Percentiles rank a stretch among this genome's conserved stretches.
phyloP scores from a whole-genome alignment of 768 basidiomycete species.

The Mycena rosella region DNA sequence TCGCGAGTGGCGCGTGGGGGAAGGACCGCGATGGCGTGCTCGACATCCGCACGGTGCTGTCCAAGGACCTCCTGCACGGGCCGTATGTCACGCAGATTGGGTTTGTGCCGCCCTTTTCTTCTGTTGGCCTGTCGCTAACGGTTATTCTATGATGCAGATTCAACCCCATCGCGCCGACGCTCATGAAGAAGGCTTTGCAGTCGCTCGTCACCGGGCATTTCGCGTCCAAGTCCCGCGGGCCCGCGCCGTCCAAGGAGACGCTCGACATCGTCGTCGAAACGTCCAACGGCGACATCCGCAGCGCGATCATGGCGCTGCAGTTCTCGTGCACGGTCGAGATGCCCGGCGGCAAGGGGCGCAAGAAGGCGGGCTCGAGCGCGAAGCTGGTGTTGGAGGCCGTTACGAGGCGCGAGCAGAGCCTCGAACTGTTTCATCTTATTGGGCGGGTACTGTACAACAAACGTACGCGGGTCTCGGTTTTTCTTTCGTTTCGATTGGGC shows the following conservation, averaged over 20 bases:
- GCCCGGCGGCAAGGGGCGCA: constrained; percentile 44
- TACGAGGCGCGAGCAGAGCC: constrained; percentile 85
- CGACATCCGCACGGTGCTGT: constrained; percentile 78
- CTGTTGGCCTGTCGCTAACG: neutral
- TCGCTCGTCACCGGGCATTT: constrained; percentile 65
- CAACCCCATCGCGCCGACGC: constrained; percentile 91
- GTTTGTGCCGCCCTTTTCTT: constrained; percentile 58
- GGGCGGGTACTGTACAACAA: constrained; percentile 98
- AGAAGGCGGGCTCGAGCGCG: constrained; percentile 44
- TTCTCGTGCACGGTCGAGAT: constrained; percentile 74
- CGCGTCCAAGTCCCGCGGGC: constrained; percentile 40
- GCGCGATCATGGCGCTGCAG: constrained; percentile 93
- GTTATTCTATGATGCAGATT: constrained; percentile 75
- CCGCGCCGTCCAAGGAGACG: constrained; percentile 70
- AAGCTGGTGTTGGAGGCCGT: constrained; percentile 74
- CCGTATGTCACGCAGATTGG: constrained; percentile 84
- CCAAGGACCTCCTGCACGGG: constrained; percentile 74
- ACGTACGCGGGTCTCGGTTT: constrained; percentile 61
- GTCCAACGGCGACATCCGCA: constrained; percentile 92
- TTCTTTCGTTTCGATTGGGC: neutral
- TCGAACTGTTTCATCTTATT: constrained; percentile 91
- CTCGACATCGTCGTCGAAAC: constrained; percentile 83
- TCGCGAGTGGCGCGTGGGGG: constrained; percentile 58
- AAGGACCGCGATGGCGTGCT: constrained; percentile 65
- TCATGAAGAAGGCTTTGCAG: constrained; percentile 85